Conservation (phyloP, 2,329 filamentous ascomycete genomes). For the Aspergillus novofumigatus region DNA sequence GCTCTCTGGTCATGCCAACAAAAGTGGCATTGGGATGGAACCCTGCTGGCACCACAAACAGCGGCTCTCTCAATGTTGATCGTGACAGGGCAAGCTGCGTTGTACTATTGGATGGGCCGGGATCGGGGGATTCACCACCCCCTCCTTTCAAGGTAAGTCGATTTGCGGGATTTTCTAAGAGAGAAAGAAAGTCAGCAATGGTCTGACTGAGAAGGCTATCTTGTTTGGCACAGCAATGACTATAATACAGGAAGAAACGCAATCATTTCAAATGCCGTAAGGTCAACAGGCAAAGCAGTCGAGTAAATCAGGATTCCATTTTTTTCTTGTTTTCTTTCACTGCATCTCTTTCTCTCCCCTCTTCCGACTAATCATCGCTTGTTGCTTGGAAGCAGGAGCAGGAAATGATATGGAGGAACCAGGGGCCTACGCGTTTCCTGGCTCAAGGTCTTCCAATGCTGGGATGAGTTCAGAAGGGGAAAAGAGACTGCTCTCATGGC, state of each 20-base stretch:
- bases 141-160: conserved; percentile 21
- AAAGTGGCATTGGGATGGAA: conserved; percentile 63
- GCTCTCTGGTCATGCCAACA: conserved; percentile 56
- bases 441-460: background rate
- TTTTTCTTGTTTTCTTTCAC: background rate
- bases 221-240: conserved; percentile 4
- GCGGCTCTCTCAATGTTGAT: conserved; percentile 22
- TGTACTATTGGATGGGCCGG: conserved; percentile 21
- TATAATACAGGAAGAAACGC: conserved; percentile 14
- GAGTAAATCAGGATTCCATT: background rate
- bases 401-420: background rate
- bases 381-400: background rate
- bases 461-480: background rate
- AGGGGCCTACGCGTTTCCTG: background rate
- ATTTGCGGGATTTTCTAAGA: conserved; percentile 29
- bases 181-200: conserved; percentile 30
- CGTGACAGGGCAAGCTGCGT: conserved; percentile 18
- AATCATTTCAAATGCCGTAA: background rate
- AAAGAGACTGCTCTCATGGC: background rate
- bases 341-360: background rate
- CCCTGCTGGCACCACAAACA: conserved; percentile 49
- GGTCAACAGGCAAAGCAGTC: background rate
- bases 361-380: background rate
- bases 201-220: conserved; percentile 20
- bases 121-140: conserved; percentile 17